Evolutionary conservation across 192 early-diverging fungal species (phyloP), one percentile per base, ranked within the genome.

Genomic region (Coemansia sp.): DNA sequence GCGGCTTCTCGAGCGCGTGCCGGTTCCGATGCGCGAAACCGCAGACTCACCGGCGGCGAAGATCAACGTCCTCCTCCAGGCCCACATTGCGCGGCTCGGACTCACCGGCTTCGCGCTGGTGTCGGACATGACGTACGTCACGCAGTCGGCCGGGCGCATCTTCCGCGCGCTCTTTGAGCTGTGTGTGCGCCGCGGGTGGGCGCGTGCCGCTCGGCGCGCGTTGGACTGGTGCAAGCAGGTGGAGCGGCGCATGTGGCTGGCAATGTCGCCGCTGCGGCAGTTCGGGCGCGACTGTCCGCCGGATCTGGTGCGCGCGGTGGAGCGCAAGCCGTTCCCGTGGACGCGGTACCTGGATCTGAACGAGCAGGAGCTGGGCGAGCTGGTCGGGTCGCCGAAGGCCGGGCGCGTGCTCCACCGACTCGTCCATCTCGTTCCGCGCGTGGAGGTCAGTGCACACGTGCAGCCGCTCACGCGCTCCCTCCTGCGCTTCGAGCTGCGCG

Each of bases 81-180:
- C 94, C 1, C 93, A 98, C 76, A 95, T 99, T 54, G 95, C 95
- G n/a, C 91, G 94, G 65, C 87, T 98, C 40, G 90, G 91, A 63
- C 68, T 99, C 41, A 90, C 96, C 41, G 96, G 96, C 0, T 95
- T 98, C 79, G 95, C 98, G 11, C 84, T 99, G 43, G 94, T 95
- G 65, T 88, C 94, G n/a, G 98, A 99, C 65, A 94, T 97, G 93
- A 96, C 95, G 1, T 98, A 95, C 85, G 94, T 99, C 17, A 97
- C 98, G 16, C 96, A 98, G 81, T 93, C 90, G 63, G 96, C 94
- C 16, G 90, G 90, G 0, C 88, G 98, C 65, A 95, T 99, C 58
- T 81, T 98, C 39, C 89, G 98, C 37, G 98, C 98, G 9, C 89
- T 99, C 63, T 99, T 96, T 84, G 98, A 98, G 85, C 94, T 99